Conservation (phyloP, 768 basidiomycete genomes). For the Boletales sp. region DNA sequence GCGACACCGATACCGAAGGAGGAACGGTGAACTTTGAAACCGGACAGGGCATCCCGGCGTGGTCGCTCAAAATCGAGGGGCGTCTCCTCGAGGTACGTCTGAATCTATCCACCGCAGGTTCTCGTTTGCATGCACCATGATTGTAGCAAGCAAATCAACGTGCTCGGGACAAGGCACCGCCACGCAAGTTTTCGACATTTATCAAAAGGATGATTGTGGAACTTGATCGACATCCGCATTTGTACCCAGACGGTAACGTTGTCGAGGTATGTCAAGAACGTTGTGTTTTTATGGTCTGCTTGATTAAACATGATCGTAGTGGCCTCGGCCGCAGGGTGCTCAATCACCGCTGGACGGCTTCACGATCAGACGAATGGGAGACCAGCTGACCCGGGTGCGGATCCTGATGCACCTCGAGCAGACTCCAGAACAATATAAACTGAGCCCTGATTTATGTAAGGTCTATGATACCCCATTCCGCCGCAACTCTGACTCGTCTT, state of each 20-base stretch:
- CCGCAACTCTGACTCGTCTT: slow-evolving; percentile 1
- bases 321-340: slow-evolving; percentile 54
- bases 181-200: slow-evolving; percentile 81
- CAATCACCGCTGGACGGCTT: slow-evolving; percentile 80
- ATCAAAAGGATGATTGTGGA: slow-evolving; percentile 84
- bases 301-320: slow-evolving; percentile 37
- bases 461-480: not conserved
- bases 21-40: slow-evolving; percentile 62
- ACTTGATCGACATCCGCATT: slow-evolving; percentile 75
- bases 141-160: slow-evolving; percentile 57
- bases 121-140: not conserved
- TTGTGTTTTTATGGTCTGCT: not conserved
- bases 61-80: slow-evolving; percentile 86
- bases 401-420: slow-evolving; percentile 87
- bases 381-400: slow-evolving; percentile 70
- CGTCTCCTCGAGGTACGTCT: slow-evolving; percentile 71
- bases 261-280: slow-evolving; percentile 60
- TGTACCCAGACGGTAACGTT: slow-evolving; percentile 84
- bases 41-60: slow-evolving; percentile 86
- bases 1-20: slow-evolving; percentile 32
- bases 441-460: slow-evolving; percentile 70
- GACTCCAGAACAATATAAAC: slow-evolving; percentile 80
- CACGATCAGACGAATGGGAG: slow-evolving; percentile 77
- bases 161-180: slow-evolving; percentile 56
- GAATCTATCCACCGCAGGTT: not conserved